phyloP scores from a whole-genome alignment of 495 filamentous ascomycete genomes.

The Beverwykella pulmonaria region DNA sequence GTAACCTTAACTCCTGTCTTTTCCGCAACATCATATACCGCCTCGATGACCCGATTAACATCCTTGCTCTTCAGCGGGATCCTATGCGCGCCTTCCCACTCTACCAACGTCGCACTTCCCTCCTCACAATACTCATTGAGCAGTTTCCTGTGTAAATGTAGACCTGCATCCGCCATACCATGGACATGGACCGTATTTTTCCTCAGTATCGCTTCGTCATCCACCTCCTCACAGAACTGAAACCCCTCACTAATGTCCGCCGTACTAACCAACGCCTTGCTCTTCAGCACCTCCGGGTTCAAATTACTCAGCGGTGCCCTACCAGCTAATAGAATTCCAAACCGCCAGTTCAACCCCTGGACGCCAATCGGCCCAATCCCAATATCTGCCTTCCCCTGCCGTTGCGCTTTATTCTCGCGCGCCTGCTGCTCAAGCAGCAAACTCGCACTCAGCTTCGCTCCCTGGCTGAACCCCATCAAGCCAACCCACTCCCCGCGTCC shows the following conservation, averaged over 20 bases:
- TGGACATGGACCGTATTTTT: constrained; percentile 68
- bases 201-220: constrained; percentile 43
- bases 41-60: constrained; percentile 53
- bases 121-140: constrained; percentile 54
- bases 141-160: constrained; percentile 57
- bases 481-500: constrained; percentile 59
- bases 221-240: constrained; percentile 39
- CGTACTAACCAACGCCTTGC: constrained; percentile 37
- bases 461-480: constrained; percentile 59
- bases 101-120: constrained; percentile 51
- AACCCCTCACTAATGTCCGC: constrained; percentile 47
- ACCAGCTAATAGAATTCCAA: constrained; percentile 59
- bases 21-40: constrained; percentile 51
- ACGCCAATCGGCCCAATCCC: constrained; percentile 33
- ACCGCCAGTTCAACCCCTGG: constrained; percentile 40
- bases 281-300: constrained; percentile 34
- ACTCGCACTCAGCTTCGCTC: constrained; percentile 62
- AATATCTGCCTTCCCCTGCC: constrained; percentile 10
- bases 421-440: constrained; percentile 48
- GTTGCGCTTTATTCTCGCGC: constrained; percentile 35
- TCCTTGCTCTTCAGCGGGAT: constrained; percentile 60
- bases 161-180: constrained; percentile 58
- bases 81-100: constrained; percentile 66
- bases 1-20: constrained; percentile 41
- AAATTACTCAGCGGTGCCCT: constrained; percentile 57